Base-by-base conservation (phyloP, 2,329 filamentous ascomycete genomes). In the Akanthomyces uredinophilus region DNA sequence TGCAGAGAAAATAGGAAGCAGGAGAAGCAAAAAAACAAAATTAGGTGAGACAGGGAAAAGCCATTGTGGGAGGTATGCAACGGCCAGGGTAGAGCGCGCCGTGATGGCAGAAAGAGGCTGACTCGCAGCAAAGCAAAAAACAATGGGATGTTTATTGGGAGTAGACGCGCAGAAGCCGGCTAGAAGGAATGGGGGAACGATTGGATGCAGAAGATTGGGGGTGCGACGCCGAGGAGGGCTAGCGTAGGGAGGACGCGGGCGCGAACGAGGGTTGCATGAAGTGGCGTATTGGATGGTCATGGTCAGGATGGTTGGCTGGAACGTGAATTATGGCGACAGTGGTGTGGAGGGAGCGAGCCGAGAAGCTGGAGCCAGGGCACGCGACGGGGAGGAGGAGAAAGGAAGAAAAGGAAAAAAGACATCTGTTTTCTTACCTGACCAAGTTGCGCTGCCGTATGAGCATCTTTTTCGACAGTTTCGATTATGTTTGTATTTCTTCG, bases 401-500 rank as follows among this genome's bases (percentile, higher is more conserved):
- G 52, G 54, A n/a, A 59, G 60, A 18, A 62, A 41, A 54, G 69
- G 65, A 66, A 20, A 41, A 53, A 46, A 13, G 59, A 60, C 65
- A 65, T 18, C 18, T 65, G 66, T 83, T 65, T 64, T 66, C 91
- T 73, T 88, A 97, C 94, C 90, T 97, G 91, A 67, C 95, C 95
- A 69, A 97, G 83, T 72, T 89, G 84, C 54, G 92, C 95, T 46
- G 95, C 95, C 58, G 86, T 91, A 69, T 88, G 87, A 60, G 97
- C 90, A 77, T 97, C 91, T 69, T 88, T 89, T 77, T 98, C 94
- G 66, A 98, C 83, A 64, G 85, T 88, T 68, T 91, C 87, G 52
- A 98, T 81, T 65, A 92, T 82, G 51, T 83, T 82, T 74, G 87
- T 88, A 76, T 94, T 97, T 77, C 93, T 88, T 74, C 85, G 86